phyloP scores from a whole-genome alignment of 257 asterid species.

The Nicotiana tomentosiformis region DNA sequence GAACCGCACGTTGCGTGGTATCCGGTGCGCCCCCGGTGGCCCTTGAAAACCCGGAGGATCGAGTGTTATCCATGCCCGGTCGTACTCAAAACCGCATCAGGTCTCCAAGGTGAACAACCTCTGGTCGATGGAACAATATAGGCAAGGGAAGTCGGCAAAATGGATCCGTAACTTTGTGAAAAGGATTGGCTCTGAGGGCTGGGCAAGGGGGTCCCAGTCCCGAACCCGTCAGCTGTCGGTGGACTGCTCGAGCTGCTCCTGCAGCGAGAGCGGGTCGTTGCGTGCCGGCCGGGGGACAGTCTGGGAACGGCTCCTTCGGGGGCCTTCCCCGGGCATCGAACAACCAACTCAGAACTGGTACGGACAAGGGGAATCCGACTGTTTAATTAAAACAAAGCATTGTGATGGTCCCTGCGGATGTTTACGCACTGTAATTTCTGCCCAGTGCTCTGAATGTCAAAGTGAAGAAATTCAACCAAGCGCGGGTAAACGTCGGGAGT shows the following conservation, averaged over 20 bases:
- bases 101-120: too few species aligned
- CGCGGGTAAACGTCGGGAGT: slow-evolving; percentile 31
- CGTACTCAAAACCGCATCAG: too few species aligned
- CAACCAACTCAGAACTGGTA: slow-evolving; percentile 13
- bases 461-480: slow-evolving; percentile 45
- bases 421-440: slow-evolving; percentile 52
- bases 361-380: slow-evolving; percentile 49
- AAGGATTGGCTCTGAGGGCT: background rate
- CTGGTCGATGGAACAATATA: too few species aligned
- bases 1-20: too few species aligned
- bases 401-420: slow-evolving; percentile 61
- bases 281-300: background rate
- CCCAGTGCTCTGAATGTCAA: slow-evolving; percentile 40
- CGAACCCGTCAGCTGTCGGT: background rate
- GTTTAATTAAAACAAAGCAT: slow-evolving; percentile 61
- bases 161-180: too few species aligned
- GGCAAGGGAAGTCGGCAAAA: too few species aligned
- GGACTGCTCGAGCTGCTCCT: slow-evolving; percentile 3
- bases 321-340: slow-evolving; percentile 16
- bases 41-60: too few species aligned
- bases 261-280: background rate
- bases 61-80: too few species aligned
- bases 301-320: slow-evolving; percentile 9
- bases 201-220: background rate
- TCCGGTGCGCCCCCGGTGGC: too few species aligned